A percentile compares a stretch with the other conserved stretches of the same genome.
phyloP scores from a whole-genome alignment of 345 rosid genomes.

The Gossypium turneri region DNA sequence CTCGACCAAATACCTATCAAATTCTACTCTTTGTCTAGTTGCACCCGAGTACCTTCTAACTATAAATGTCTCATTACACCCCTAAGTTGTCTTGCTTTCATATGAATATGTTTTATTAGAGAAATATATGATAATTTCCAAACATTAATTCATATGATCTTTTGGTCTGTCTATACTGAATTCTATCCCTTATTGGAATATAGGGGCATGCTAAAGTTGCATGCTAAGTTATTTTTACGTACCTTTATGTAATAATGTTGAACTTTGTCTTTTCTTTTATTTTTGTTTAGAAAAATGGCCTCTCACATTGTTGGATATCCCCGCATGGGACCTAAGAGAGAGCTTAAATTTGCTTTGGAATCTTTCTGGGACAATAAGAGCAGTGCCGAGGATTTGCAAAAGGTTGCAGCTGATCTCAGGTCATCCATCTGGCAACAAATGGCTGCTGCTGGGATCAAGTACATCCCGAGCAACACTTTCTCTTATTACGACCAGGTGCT shows the following conservation, averaged over 20 bases:
- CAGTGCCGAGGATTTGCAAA: constrained; percentile 78
- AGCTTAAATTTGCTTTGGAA: constrained; percentile 94
- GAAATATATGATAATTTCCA: background rate
- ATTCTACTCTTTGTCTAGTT: too few species aligned
- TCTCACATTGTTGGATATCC: constrained; percentile 98
- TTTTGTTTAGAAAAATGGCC: constrained; percentile 56
- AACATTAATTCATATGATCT: background rate
- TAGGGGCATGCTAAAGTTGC: too few species aligned
- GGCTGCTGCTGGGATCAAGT: constrained; percentile 77
- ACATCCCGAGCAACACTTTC: constrained; percentile 95
- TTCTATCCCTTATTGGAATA: background rate
- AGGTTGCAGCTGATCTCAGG: constrained; percentile 86
- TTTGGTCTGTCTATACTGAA: background rate
- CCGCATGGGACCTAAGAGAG: constrained; percentile 98
- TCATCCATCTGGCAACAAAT: constrained; percentile 92
- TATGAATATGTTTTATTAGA: background rate
- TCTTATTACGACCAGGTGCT: constrained; percentile 86
- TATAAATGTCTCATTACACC: too few species aligned
- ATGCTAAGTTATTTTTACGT: background rate
- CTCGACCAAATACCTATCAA: too few species aligned
- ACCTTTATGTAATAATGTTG: constrained; percentile 2
- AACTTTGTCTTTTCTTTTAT: constrained; percentile 13
- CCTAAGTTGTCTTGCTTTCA: background rate
- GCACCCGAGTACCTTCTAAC: too few species aligned
- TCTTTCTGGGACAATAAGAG: constrained; percentile 98